These are phyloP conservation scores for Aspergillus vadensis DNA, from an alignment of 2,329 filamentous ascomycete species.

Conservation along the genomic window DNA sequence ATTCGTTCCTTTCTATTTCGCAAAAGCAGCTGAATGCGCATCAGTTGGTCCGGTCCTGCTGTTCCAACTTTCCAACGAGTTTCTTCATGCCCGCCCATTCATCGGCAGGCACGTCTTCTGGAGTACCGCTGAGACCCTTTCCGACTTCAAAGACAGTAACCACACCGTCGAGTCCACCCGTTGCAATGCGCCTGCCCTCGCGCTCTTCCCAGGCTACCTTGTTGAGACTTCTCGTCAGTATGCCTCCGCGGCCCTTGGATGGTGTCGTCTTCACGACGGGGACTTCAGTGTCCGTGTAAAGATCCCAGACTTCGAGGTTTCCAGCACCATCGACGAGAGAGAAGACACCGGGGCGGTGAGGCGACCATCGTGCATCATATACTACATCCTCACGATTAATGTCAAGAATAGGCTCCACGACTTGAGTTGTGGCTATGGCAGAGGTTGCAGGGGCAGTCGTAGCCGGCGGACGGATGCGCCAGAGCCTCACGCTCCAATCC, in stretches of 20 bases:
- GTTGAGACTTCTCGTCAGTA: constrained; percentile 84
- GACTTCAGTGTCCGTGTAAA: constrained; percentile 89
- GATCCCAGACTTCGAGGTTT: constrained; percentile 90
- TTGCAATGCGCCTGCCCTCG: constrained; percentile 83
- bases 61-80: constrained; percentile 74
- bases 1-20: not conserved
- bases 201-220: constrained; percentile 91
- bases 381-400: constrained; percentile 94
- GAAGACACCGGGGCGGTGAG: constrained; percentile 90
- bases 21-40: not conserved
- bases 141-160: constrained; percentile 89
- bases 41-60: constrained; percentile 41
- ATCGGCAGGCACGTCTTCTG: constrained; percentile 78
- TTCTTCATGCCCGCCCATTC: constrained; percentile 95
- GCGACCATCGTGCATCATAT: constrained; percentile 95
- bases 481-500: constrained; percentile 96
- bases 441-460: constrained; percentile 43
- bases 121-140: constrained; percentile 73
- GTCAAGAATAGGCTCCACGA: constrained; percentile 76
- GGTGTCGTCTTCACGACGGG: constrained; percentile 80
- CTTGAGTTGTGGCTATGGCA: constrained; percentile 45
- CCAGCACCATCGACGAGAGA: constrained; percentile 92
- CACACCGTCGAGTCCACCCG: constrained; percentile 87
- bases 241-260: constrained; percentile 60
- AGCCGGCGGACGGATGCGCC: constrained; percentile 72